phyloP scores from a whole-genome alignment of 306 rosid species.

The Nissolia schottii region DNA sequence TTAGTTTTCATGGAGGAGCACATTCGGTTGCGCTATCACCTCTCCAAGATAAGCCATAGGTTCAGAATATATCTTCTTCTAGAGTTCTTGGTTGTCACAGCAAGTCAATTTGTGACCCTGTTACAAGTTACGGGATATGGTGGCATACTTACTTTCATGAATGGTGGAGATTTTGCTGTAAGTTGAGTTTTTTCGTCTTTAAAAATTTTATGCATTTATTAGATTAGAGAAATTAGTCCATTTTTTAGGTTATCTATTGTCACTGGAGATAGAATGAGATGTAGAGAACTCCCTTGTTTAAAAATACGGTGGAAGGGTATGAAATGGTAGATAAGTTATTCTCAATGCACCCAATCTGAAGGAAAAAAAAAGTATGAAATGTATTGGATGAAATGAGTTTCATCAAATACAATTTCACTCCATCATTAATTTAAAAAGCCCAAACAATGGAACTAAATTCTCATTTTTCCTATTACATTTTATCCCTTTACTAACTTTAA shows the following conservation, averaged over 20 bases:
- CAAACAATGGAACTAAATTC: neutral
- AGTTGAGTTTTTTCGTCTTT: conserved; percentile 32
- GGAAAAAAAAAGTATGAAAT: neutral
- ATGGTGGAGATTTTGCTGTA: conserved; percentile 89
- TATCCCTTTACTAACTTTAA: neutral
- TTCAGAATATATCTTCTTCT: conserved; percentile 75
- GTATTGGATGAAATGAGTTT: neutral
- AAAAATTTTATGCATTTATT: conserved; percentile 8
- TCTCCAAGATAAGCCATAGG: conserved; percentile 83
- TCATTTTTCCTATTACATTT: neutral
- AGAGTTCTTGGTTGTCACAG: conserved; percentile 62
- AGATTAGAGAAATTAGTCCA: neutral
- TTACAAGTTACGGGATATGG: conserved; percentile 54
- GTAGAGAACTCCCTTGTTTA: neutral
- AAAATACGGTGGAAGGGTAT: neutral
- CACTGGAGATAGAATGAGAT: neutral
- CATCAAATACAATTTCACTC: neutral
- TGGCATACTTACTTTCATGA: conserved; percentile 44
- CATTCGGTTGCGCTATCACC: conserved; percentile 63
- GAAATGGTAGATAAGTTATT: neutral
- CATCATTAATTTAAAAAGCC: neutral
- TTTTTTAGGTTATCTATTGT: neutral
- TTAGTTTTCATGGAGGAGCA: conserved; percentile 70
- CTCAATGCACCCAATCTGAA: neutral
- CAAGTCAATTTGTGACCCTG: conserved; percentile 65